These are phyloP conservation scores for Vitellaria paradoxa DNA, from an alignment of 179 eudicot species.

Conservation along the genomic window DNA sequence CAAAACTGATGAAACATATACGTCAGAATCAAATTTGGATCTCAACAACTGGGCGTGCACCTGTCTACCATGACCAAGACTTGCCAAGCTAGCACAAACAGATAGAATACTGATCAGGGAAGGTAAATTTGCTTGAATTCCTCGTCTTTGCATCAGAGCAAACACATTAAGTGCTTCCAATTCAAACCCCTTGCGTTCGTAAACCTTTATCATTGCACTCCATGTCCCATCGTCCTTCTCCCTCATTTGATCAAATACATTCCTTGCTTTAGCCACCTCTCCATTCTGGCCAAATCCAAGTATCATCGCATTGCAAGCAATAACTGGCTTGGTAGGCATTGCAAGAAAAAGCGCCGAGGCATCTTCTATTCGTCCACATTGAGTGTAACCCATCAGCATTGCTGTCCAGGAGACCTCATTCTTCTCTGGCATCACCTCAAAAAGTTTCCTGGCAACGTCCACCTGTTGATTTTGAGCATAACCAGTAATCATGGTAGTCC, in stretches of 20 bases:
- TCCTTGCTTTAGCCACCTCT: constrained; percentile 47
- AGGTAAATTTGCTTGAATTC: constrained; percentile 46
- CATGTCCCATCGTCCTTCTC: constrained; percentile 63
- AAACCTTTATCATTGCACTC: constrained; percentile 65
- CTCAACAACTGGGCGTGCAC: constrained; percentile 52
- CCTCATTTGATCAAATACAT: constrained; percentile 44
- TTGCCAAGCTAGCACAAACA: constrained; percentile 61
- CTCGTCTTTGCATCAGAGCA: constrained; percentile 44
- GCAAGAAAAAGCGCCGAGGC: constrained; percentile 52
- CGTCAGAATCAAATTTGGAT: constrained; percentile 44
- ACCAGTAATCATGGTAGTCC: constrained; percentile 65
- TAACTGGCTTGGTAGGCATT: constrained; percentile 46
- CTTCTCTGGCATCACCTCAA: constrained; percentile 76
- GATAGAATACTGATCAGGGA: constrained; percentile 56
- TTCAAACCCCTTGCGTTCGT: constrained; percentile 53
- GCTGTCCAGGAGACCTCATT: constrained; percentile 72
- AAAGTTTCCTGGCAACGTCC: constrained; percentile 66
- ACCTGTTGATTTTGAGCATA: constrained; percentile 50
- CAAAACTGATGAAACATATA: constrained; percentile 52
- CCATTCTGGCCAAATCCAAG: constrained; percentile 57
- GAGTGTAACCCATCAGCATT: constrained; percentile 64
- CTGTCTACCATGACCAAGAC: constrained; percentile 61
- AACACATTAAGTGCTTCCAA: constrained; percentile 52
- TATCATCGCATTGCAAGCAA: constrained; percentile 53
- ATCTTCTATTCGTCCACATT: constrained; percentile 51